Base-by-base conservation (phyloP, 1,284 basidiomycete genomes). In the Coniophora puteana region DNA sequence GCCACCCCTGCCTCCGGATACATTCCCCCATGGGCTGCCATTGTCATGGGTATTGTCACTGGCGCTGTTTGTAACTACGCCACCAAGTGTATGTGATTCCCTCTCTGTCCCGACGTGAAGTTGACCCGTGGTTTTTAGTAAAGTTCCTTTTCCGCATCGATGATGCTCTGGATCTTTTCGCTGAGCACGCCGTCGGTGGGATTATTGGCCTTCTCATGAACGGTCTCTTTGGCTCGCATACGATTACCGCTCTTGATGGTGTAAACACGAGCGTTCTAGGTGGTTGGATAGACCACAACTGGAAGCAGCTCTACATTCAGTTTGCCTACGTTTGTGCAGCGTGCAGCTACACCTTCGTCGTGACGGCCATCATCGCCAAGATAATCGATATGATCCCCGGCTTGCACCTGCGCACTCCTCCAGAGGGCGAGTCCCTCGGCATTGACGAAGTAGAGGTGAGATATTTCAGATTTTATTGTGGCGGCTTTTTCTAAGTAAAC, bases 151-250 rank as follows among this genome's bases (percentile, higher is more conserved):
- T 87, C 44, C 67, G 70, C 16, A 78, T 90, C 37, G 90, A 93
- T 59, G 89, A 93, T 54, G 81, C 87, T 0, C 80, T 93, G 37
- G 88, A 92, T 76, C 74, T 92, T 44, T 91, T 88, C 59, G 85
- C 89, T n/a, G 87, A 92, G 54, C 92, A 98, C 70, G 93, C 88
- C 30, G 66, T 97, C 14, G 91, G 90, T 4, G 94, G 94, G 35
- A 79, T 94, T 17, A 74, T 95, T 38, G 93, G 93, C 29, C 74
- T 91, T 26, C 58, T 97, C 30, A 63, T 79, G 53, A 92, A 89
- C 50, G 88, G 67, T 2, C 71, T 93, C 53, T 96, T 97, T 52
- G 88, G 89, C 2, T 82, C 78, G 17, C 62, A 55, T 10, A 61
- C 59, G 13, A 67, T 88, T 43, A 79, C 83, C 40, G 71, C 80